These are phyloP conservation scores for Zelopaecilomyces penicillatus DNA, from an alignment of 2,329 filamentous ascomycete species.

Conservation along the genomic window DNA sequence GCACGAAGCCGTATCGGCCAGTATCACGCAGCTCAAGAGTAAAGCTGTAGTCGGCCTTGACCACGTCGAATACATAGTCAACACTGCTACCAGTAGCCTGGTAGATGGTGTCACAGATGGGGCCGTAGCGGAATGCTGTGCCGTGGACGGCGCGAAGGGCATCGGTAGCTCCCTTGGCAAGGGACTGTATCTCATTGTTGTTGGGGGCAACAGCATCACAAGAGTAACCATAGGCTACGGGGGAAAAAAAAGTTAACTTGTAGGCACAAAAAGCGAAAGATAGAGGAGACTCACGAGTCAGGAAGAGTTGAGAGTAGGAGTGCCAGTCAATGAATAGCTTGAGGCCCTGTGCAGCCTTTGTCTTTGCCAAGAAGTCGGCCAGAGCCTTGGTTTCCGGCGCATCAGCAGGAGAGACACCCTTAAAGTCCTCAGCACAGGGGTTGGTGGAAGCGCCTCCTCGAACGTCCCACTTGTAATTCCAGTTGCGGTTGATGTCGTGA, in stretches of 20 bases:
- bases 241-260: slow-evolving; percentile 33
- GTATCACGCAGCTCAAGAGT: slow-evolving; percentile 30
- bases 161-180: slow-evolving; percentile 39
- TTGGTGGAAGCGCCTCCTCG: slow-evolving; percentile 42
- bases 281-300: slow-evolving; percentile 49
- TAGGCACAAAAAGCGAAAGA: slow-evolving; percentile 21
- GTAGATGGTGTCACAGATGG: slow-evolving; percentile 55
- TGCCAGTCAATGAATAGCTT: slow-evolving; percentile 59
- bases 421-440: slow-evolving; percentile 43
- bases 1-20: slow-evolving; percentile 33
- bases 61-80: slow-evolving; percentile 37
- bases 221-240: slow-evolving; percentile 48
- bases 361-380: slow-evolving; percentile 23
- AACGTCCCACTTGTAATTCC: slow-evolving; percentile 45
- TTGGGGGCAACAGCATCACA: slow-evolving; percentile 40
- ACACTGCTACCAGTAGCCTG: slow-evolving; percentile 39
- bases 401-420: slow-evolving; percentile 34
- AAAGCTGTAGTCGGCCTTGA: slow-evolving; percentile 33
- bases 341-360: slow-evolving; percentile 36
- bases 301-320: slow-evolving; percentile 52
- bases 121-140: slow-evolving; percentile 33
- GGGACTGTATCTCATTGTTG: slow-evolving; percentile 36
- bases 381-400: slow-evolving; percentile 45
- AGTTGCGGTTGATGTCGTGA: slow-evolving; percentile 53
- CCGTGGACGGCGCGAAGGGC: slow-evolving; percentile 41